These are phyloP conservation scores for Uronychia setigera DNA, from an alignment of 73 alveolate species.

Conservation along the genomic window DNA sequence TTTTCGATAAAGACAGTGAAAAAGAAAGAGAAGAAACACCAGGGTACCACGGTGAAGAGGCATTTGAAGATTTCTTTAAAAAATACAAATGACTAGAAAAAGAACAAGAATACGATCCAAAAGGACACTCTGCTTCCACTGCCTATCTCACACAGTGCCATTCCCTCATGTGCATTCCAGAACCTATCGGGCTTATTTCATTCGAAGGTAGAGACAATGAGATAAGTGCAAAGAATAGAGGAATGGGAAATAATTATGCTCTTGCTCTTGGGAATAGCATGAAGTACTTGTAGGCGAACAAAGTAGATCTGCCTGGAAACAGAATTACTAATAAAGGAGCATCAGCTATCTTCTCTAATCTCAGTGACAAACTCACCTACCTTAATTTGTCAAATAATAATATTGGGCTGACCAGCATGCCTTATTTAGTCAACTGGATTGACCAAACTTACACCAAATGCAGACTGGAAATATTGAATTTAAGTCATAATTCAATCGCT, in stretches of 20 bases:
- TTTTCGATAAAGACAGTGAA: not conserved
- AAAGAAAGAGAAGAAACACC: conserved; percentile 22
- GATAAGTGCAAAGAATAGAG: conserved; percentile 28
- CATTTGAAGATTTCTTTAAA: conserved; percentile 25
- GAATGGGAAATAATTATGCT: conserved; percentile 45
- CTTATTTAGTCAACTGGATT: conserved; percentile 36
- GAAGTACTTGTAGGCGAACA: conserved; percentile 41
- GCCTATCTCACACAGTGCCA: conserved; percentile 43
- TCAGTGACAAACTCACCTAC: conserved; percentile 28
- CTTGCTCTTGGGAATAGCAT: conserved; percentile 33
- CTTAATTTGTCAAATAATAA: conserved; percentile 44
- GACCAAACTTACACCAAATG: conserved; percentile 17
- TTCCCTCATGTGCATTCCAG: conserved; percentile 32
- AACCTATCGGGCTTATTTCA: conserved; percentile 51
- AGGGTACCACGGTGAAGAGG: conserved; percentile 54
- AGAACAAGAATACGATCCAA: conserved; percentile 46
- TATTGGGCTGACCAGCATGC: conserved; percentile 21
- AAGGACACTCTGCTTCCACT: conserved; percentile 59
- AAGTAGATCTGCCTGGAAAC: conserved; percentile 24
- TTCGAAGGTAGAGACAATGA: conserved; percentile 35
- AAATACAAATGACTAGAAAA: conserved; percentile 52
- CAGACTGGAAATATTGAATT: conserved; percentile 24
- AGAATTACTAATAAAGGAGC: conserved; percentile 43
- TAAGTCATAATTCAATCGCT: conserved; percentile 27
- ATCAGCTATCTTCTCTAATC: conserved; percentile 21